Evolutionary conservation across 2,329 filamentous ascomycete species (phyloP).

Genomic region (Pezicula radicicola): DNA sequence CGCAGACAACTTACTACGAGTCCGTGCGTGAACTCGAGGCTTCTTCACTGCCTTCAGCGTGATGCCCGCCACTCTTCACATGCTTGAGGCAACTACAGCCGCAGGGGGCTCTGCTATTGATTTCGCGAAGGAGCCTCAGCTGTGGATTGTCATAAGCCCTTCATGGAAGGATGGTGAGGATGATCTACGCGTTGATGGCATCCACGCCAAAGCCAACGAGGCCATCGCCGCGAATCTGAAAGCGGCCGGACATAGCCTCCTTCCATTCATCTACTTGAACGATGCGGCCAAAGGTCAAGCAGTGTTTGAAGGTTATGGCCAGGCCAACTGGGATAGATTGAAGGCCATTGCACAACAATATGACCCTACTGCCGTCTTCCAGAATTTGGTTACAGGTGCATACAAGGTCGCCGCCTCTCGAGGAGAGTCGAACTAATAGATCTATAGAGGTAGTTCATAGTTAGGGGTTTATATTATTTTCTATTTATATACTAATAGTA

Average conservation of each 20-base stretch:
- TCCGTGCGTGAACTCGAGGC: neutral
- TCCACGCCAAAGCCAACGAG: neutral
- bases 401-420: constrained; percentile 27
- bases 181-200: neutral
- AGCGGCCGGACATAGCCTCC: neutral
- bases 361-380: neutral
- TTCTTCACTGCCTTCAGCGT: constrained; percentile 5
- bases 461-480: too few species aligned
- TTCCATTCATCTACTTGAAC: neutral
- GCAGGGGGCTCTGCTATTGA: neutral
- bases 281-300: neutral
- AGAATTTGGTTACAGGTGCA: neutral
- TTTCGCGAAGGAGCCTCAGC: neutral
- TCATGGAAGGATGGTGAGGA: constrained; percentile 3
- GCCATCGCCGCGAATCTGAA: neutral
- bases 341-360: neutral
- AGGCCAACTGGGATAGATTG: neutral
- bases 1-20: neutral
- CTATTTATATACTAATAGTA: too few species aligned
- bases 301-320: neutral
- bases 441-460: too few species aligned
- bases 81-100: neutral
- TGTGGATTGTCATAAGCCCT: constrained; percentile 3
- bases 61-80: constrained; percentile 1
- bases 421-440: too few species aligned